Evolutionary conservation across 192 early-diverging fungal genomes (phyloP), one percentile per base, ranked within the genome.

Genomic region (Coemansia sp.): DNA sequence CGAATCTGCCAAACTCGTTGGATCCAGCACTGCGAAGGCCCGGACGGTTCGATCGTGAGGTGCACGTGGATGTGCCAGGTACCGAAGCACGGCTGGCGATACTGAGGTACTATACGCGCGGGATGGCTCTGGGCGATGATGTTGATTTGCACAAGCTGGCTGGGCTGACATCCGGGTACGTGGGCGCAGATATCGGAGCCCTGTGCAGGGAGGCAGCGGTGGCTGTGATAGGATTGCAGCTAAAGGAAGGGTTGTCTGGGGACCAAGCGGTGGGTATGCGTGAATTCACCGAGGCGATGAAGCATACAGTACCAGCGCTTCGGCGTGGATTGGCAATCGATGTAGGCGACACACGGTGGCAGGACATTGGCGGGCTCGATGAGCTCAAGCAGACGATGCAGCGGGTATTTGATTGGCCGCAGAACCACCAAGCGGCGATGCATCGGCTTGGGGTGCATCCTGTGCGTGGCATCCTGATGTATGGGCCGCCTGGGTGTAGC

Each of bases 401-500:
- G 46, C 95, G 96, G 66, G 86, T 91, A 1, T 90, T 97, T 1
- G 91, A 93, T 64, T 97, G 95, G 95, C 96, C 96, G 16, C 60
- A 94, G 4, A 66, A 86, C 25, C 86, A 95, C 58, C 82, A 79
- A 1, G 80, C 84, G 5, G 85, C 88, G 4, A 93, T 93, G 73
- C 42, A 51, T 26, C 77, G 89, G 25, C 75, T 99, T 13, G 95
- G 97, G 3, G 63, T 99, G 30, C 85, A 81, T 35, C 89, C 91
- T 0, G 90, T 94, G 1, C 75, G 91, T 20, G 97, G 97, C 2
- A 88, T 99, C 1, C 74, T 99, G n/a, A 77, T 99, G 8, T 95
- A 95, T 72, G 97, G 97, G 2, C 97, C 97, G 21, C 96, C 97
- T 3, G 97, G 95, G 10, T 99, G 97, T 75, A 93, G 92, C 80